Evolutionary conservation across 345 rosid genomes (phyloP).

Genomic region (Rhodamnia argentea): DNA sequence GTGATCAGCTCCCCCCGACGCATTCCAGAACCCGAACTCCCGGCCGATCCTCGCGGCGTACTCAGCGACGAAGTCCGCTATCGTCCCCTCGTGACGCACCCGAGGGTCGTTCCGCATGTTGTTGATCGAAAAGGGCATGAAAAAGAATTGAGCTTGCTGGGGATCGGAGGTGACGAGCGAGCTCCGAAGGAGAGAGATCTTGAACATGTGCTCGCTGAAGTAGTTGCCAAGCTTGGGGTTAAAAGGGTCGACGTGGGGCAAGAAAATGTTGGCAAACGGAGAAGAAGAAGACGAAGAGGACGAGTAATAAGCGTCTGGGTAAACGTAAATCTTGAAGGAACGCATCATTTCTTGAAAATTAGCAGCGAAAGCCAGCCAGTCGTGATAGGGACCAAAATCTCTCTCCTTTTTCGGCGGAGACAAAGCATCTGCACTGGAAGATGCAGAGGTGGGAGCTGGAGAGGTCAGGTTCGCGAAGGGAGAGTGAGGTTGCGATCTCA

Average conservation of each 20-base stretch:
- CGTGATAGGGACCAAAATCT: conserved; percentile 22
- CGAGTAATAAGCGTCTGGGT: conserved; percentile 11
- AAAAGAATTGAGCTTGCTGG: conserved; percentile 25
- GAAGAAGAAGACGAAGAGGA: not conserved
- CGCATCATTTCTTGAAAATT: conserved; percentile 28
- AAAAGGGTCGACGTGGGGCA: conserved; percentile 23
- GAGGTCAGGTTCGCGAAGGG: not conserved
- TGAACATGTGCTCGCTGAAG: conserved; percentile 44
- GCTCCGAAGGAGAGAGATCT: conserved; percentile 24
- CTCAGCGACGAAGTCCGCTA: conserved; percentile 16
- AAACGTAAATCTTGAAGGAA: conserved; percentile 27
- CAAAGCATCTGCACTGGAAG: not conserved
- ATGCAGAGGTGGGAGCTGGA: not conserved
- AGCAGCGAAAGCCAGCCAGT: conserved; percentile 20
- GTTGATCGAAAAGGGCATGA: conserved; percentile 35
- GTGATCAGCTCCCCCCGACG: conserved; percentile 31
- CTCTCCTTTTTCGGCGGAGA: not conserved
- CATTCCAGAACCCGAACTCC: conserved; percentile 24
- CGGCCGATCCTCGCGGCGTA: conserved; percentile 6
- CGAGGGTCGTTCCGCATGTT: conserved; percentile 31
- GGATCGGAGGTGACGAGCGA: conserved; percentile 14
- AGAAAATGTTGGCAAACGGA: conserved; percentile 20
- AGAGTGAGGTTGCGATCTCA: not conserved
- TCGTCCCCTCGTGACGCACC: conserved; percentile 17
- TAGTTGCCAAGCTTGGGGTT: conserved; percentile 31